Conservation (phyloP, 306 rosid genomes). For the Ziziphus jujuba region DNA sequence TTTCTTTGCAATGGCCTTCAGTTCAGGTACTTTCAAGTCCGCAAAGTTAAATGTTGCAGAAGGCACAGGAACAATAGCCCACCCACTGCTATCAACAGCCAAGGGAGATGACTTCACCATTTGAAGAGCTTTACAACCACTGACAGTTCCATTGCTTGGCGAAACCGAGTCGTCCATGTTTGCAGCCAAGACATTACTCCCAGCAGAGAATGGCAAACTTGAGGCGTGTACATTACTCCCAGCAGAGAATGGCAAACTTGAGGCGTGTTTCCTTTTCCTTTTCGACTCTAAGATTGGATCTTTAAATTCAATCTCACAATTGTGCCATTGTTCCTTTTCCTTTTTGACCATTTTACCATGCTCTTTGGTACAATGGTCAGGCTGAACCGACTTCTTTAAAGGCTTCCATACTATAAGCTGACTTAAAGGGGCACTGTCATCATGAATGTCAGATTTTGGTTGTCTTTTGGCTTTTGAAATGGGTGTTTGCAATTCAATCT, state of each 20-base stretch:
- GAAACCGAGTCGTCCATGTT: slow-evolving; percentile 23
- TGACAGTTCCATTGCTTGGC: slow-evolving; percentile 14
- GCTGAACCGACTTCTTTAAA: slow-evolving; percentile 22
- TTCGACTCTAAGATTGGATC: slow-evolving; percentile 33
- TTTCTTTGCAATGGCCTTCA: slow-evolving; percentile 46
- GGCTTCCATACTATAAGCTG: slow-evolving; percentile 24
- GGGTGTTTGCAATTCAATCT: slow-evolving; percentile 23
- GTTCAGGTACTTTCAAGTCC: slow-evolving; percentile 6
- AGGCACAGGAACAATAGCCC: slow-evolving; percentile 16
- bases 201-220: slow-evolving; percentile 14
- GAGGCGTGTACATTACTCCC: slow-evolving; percentile 19
- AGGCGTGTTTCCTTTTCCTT: slow-evolving; percentile 27
- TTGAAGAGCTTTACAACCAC: slow-evolving; percentile 12
- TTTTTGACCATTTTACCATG: slow-evolving; percentile 29
- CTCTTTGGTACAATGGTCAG: slow-evolving; percentile 20
- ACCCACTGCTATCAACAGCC: slow-evolving; percentile 16
- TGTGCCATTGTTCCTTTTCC: too few species aligned
- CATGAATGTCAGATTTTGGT: slow-evolving; percentile 27
- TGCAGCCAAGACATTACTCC: slow-evolving; percentile 23
- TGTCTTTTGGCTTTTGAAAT: slow-evolving; percentile 37
- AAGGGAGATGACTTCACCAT: slow-evolving; percentile 3
- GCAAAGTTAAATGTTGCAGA: neutral
- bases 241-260: slow-evolving; percentile 15
- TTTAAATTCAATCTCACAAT: neutral
- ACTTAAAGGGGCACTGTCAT: slow-evolving; percentile 24